Evolutionary conservation across 352 stramenopile genomes (phyloP).

Genomic region (Phytophthora cactorum): DNA sequence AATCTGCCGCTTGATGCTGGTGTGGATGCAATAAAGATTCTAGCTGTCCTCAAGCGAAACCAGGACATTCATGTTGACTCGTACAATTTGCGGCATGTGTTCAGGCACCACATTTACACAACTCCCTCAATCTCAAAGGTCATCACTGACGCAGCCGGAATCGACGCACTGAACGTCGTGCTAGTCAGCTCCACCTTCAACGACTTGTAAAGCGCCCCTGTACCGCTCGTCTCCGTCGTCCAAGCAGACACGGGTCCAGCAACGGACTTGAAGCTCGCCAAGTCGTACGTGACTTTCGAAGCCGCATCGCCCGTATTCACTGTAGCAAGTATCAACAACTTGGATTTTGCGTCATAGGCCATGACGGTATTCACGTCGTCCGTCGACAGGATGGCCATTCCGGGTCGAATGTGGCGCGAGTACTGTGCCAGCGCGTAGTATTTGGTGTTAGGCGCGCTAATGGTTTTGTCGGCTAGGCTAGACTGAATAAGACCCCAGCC

Average conservation of each 20-base stretch:
- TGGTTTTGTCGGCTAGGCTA: background rate
- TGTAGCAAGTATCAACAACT: constrained; percentile 44
- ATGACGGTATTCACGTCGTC: constrained; percentile 3
- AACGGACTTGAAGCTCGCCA: constrained; percentile 20
- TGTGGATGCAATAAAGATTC: too few species aligned
- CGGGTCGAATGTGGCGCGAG: background rate
- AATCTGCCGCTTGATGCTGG: too few species aligned
- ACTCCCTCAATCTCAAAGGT: constrained; percentile 48
- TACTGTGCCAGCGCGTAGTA: constrained; percentile 1
- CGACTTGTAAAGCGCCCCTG: constrained; percentile 35
- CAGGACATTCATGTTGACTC: too few species aligned
- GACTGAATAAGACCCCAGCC: constrained; percentile 1
- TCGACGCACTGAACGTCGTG: constrained; percentile 37
- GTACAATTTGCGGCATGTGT: too few species aligned
- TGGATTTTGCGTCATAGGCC: constrained; percentile 32
- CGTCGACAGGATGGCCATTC: constrained; percentile 1
- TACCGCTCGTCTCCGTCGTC: constrained; percentile 57
- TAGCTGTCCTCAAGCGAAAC: too few species aligned
- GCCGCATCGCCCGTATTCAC: constrained; percentile 1
- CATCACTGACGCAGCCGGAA: constrained; percentile 46
- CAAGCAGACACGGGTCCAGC: constrained; percentile 37
- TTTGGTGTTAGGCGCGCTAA: background rate
- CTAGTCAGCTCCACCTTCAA: constrained; percentile 35
- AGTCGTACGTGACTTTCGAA: constrained; percentile 17
- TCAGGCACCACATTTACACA: background rate